Conservation (phyloP, 1,284 basidiomycete species). For the Psilocybe mexicana region DNA sequence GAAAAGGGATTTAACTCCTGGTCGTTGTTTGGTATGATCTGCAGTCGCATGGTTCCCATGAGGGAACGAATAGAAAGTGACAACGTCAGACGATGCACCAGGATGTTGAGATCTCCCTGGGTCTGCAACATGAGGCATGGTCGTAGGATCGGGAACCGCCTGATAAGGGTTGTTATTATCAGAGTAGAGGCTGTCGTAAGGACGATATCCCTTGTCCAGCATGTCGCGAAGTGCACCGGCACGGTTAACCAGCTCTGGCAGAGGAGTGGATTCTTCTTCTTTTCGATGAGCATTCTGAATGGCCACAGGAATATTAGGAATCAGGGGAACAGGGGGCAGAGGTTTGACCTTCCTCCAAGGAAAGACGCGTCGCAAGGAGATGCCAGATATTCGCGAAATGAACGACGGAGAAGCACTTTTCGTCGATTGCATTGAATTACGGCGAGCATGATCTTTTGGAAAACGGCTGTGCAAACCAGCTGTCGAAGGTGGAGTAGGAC, state of each 20-base stretch:
- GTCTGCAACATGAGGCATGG: conserved; percentile 17
- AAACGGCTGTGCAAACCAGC: conserved; percentile 24
- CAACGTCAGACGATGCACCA: neutral
- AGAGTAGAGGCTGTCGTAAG: conserved; percentile 41
- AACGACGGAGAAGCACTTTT: conserved; percentile 51
- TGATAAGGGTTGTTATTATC: conserved; percentile 22
- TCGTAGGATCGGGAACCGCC: conserved; percentile 12
- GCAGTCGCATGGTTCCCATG: neutral
- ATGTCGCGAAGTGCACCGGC: conserved; percentile 48
- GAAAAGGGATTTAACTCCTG: neutral
- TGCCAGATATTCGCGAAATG: conserved; percentile 46
- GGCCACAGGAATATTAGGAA: conserved; percentile 43
- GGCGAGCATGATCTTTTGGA: conserved; percentile 17
- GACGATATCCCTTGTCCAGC: conserved; percentile 53
- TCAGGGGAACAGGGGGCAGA: conserved; percentile 54
- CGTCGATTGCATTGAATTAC: conserved; percentile 44
- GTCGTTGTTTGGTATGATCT: neutral
- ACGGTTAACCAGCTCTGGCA: conserved; percentile 52
- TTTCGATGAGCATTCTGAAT: conserved; percentile 41
- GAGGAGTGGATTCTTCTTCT: conserved; percentile 46
- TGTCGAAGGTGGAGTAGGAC: conserved; percentile 30
- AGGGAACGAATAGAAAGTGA: neutral
- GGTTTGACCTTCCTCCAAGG: conserved; percentile 50
- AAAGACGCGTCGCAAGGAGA: conserved; percentile 38
- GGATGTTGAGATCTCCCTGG: conserved; percentile 12